Evolutionary conservation across 768 basidiomycete genomes (phyloP), one percentile per base, ranked within the genome.

Genomic region (Xerocomellus intermedius): DNA sequence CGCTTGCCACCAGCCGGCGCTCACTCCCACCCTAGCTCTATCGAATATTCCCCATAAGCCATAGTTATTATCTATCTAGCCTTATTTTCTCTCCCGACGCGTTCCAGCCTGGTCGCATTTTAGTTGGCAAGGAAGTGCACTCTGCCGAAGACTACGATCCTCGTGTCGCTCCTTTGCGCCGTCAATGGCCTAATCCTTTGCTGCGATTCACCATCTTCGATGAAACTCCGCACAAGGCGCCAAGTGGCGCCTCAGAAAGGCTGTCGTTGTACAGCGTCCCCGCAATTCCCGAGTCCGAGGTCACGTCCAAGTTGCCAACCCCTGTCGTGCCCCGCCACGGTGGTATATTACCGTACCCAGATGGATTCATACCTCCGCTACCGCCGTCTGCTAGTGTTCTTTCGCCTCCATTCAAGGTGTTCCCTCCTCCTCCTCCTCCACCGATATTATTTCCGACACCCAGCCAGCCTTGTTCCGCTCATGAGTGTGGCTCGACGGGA

Each of bases 1-100:
- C 52, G 14, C 49, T 45, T 43, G n/a, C 39, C 42, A 55, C 42
- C 32, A 0, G 1, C 36, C 16, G 5, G 58, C 63, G 59, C 68
- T 69, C 45, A 63, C 70, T 52, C 65, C 47, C 49, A 36, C 42
- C 24, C 60, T 19, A 91, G 89, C 81, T 91, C 56, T 80, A 77
- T 69, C 85, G 86, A 59, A 75, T 89, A 55, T 90, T 91, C 66
- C 82, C 83, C 60, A 77, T 85, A 46, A 78, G 76, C 64, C 73
- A 79, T 54, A 77, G 71, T 52, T 86, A 81, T 72, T 82, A 79
- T 74, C 73, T 90, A 52, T 83, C 84, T 46, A 83, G 80, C 55
- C 78, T 92, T 46, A 71, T 89, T 19, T 89, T 91, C 70, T 85
- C 84, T 41, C 84, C 84, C 6, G 77, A 84, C 56, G 75, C 79